phyloP scores from a whole-genome alignment of 208 protist genomes.

The Novymonas esmeraldas region DNA sequence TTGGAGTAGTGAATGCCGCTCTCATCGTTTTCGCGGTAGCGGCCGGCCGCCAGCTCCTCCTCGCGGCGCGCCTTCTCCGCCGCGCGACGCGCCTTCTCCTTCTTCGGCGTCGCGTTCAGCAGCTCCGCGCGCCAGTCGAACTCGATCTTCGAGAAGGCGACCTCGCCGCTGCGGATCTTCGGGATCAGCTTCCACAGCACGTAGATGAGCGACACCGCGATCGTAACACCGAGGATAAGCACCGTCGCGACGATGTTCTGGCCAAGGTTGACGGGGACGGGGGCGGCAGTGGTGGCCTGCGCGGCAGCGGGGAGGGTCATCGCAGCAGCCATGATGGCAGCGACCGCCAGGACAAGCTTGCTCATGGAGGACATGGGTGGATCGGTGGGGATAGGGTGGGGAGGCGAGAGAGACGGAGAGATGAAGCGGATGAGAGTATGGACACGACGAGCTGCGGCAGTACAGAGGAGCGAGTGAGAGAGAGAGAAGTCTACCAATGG shows the following conservation, averaged over 20 bases:
- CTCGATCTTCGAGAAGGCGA: constrained; percentile 41
- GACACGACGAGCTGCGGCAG: not conserved
- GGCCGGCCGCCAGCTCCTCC: constrained; percentile 19
- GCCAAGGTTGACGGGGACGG: constrained; percentile 27
- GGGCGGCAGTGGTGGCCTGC: constrained; percentile 12
- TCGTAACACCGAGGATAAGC: constrained; percentile 43
- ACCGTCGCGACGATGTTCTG: constrained; percentile 52
- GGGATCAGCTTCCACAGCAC: constrained; percentile 32
- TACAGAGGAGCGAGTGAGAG: not conserved
- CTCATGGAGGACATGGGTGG: constrained; percentile 9
- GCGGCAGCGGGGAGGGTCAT: not conserved
- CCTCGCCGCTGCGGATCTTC: constrained; percentile 40
- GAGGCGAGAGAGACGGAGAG: constrained; percentile 1
- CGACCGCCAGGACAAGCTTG: constrained; percentile 9
- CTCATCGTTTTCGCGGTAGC: constrained; percentile 1
- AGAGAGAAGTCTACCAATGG: not conserved
- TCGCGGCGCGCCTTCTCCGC: constrained; percentile 26
- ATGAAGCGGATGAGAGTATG: too few species aligned
- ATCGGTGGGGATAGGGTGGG: not conserved
- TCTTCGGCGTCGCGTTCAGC: constrained; percentile 41
- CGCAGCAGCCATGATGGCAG: not conserved
- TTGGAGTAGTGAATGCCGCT: not conserved
- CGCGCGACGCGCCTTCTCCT: constrained; percentile 29
- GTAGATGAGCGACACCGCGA: constrained; percentile 25
- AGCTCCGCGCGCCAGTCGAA: constrained; percentile 56